Conservation (phyloP, 352 stramenopile species). For the Peronospora tabacina region DNA sequence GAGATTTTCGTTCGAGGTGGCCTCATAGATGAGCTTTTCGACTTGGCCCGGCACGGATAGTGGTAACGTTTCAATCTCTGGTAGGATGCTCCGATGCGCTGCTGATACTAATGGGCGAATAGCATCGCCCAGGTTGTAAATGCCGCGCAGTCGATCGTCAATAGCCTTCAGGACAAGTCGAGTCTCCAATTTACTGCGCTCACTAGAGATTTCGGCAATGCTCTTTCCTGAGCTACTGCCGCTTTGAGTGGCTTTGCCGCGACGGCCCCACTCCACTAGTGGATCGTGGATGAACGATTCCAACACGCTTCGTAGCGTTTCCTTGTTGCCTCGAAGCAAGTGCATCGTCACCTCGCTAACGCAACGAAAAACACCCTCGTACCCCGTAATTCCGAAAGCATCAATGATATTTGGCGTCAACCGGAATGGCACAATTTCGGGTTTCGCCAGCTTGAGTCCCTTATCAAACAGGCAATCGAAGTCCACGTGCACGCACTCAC, state of each 20-base stretch:
- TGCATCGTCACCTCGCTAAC: constrained; percentile 89
- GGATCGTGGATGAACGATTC: constrained; percentile 99
- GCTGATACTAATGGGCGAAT: constrained; percentile 62
- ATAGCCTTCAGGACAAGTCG: constrained; percentile 85
- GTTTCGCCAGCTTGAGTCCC: constrained; percentile 90
- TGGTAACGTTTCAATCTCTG: constrained; percentile 81
- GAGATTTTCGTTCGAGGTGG: constrained; percentile 88
- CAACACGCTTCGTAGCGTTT: constrained; percentile 96
- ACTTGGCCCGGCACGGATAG: constrained; percentile 91
- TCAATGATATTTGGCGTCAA: constrained; percentile 99
- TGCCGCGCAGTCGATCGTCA: constrained; percentile 85
- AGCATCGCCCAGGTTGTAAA: constrained; percentile 88
- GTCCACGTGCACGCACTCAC: constrained; percentile 99
- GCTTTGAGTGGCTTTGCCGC: constrained; percentile 59
- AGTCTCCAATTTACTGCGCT: constrained; percentile 83
- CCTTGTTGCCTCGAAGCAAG: constrained; percentile 92
- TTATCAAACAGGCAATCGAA: constrained; percentile 99
- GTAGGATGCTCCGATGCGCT: constrained; percentile 57
- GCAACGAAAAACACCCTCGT: constrained; percentile 91
- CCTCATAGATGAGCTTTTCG: constrained; percentile 91
- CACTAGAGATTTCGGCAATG: constrained; percentile 41
- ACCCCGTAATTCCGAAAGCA: constrained; percentile 96
- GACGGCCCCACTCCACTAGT: constrained; percentile 86
- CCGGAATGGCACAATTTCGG: constrained; percentile 99
- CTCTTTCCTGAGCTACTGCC: constrained; percentile 25